Conservation (phyloP, 352 stramenopile genomes). For the Pythium pyrilobum region DNA sequence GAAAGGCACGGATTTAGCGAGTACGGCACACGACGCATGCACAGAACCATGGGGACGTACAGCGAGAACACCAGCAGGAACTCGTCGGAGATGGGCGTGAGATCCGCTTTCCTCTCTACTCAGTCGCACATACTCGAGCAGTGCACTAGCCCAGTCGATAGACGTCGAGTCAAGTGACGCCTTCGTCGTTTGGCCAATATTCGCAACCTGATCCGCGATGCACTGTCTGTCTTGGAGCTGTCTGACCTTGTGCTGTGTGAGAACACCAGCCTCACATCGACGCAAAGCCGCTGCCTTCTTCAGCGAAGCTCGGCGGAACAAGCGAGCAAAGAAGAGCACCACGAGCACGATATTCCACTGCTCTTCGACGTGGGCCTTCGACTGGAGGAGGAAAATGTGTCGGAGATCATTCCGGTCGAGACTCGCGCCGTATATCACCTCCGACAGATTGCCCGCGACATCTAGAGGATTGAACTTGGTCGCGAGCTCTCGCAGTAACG, state of each 20-base stretch:
- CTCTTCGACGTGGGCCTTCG: conserved; percentile 22
- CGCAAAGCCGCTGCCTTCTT: conserved; percentile 23
- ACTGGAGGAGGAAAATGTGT: conserved; percentile 21
- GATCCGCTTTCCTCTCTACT: background rate
- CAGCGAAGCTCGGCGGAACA: conserved; percentile 30
- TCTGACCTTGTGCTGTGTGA: background rate
- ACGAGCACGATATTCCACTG: conserved; percentile 32
- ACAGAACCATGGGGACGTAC: background rate
- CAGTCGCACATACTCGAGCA: background rate
- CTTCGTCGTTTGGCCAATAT: too few relatives aligned
- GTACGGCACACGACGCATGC: too few relatives aligned
- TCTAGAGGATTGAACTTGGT: conserved; percentile 26
- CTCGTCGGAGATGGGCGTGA: background rate
- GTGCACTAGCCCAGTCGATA: too few relatives aligned
- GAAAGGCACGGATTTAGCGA: too few relatives aligned
- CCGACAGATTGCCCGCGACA: conserved; percentile 23
- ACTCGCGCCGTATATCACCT: conserved; percentile 32
- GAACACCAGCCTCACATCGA: background rate
- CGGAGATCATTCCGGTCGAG: conserved; percentile 26
- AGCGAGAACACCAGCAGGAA: background rate
- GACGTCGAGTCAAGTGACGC: too few relatives aligned
- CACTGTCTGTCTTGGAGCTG: background rate
- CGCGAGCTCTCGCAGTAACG: conserved; percentile 15
- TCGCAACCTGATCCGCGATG: too few relatives aligned
- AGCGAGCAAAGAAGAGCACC: conserved; percentile 30